Percentiles rank a stretch among this genome's conserved stretches.
Evolutionary conservation across 192 early-diverging fungal species (phyloP).

Genomic region (Rhizophlyctis rosea): DNA sequence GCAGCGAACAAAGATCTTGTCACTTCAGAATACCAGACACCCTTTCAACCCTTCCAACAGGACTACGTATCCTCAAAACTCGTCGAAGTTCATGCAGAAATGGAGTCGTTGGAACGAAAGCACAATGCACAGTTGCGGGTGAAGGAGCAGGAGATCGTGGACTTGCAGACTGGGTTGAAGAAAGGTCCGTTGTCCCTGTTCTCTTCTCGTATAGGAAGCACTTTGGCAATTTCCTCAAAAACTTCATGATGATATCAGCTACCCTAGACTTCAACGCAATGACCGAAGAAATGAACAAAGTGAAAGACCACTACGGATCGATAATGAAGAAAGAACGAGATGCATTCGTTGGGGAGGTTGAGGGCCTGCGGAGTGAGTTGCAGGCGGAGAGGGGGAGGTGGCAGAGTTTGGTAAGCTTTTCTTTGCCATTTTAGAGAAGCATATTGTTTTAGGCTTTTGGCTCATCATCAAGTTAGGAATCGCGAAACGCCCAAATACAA

Average conservation of each 20-base stretch:
- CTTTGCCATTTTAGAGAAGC: not conserved
- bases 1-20: constrained; percentile 4
- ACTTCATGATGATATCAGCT: too few species aligned
- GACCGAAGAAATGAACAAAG: constrained; percentile 10
- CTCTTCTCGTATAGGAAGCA: constrained; percentile 16
- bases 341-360: not conserved
- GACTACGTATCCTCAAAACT: constrained; percentile 27
- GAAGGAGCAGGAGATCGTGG: constrained; percentile 32
- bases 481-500: not conserved
- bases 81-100: constrained; percentile 26
- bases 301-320: constrained; percentile 5
- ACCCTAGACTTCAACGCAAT: constrained; percentile 3
- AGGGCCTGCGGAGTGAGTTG: not conserved
- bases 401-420: not conserved
- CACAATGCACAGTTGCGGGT: constrained; percentile 28
- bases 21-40: too few species aligned
- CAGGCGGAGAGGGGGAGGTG: not conserved
- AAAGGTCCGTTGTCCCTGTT: constrained; percentile 18
- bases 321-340: not conserved
- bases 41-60: too few species aligned
- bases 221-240: too few species aligned
- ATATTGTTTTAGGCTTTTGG: too few species aligned
- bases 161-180: constrained; percentile 23
- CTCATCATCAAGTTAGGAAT: not conserved
- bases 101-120: constrained; percentile 27